Percentiles rank a stretch among this genome's conserved stretches.
These are phyloP conservation scores for Alternaria conjuncta DNA, from an alignment of 2,329 filamentous ascomycete genomes.

Conservation along the genomic window DNA sequence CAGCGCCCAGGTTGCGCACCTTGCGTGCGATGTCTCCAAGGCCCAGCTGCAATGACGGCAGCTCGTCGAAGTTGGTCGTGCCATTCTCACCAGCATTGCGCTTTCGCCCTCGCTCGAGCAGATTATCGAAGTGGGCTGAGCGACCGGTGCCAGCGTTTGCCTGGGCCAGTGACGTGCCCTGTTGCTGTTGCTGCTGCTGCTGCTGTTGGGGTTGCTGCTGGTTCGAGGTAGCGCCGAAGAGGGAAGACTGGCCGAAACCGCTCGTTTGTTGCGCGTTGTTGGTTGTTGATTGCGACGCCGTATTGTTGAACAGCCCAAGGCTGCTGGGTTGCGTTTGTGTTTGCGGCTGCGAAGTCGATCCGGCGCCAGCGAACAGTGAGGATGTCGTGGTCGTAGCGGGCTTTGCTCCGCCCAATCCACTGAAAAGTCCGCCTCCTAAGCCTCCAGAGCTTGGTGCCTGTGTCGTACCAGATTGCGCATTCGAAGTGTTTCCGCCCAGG, in stretches of 20 bases:
- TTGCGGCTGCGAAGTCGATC: constrained; percentile 33
- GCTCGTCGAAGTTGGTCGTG: constrained; percentile 68
- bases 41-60: constrained; percentile 89
- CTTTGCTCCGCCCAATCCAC: constrained; percentile 43
- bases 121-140: constrained; percentile 68
- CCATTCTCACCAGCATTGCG: constrained; percentile 72
- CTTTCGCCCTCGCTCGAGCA: constrained; percentile 69
- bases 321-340: constrained; percentile 30
- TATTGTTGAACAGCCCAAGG: constrained; percentile 31
- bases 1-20: constrained; percentile 78
- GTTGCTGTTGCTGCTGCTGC: constrained; percentile 37
- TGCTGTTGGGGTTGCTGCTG: constrained; percentile 32
- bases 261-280: constrained; percentile 40
- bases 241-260: constrained; percentile 32
- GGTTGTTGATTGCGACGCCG: constrained; percentile 37
- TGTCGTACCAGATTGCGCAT: constrained; percentile 31
- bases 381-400: constrained; percentile 40
- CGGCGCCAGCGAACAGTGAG: constrained; percentile 32
- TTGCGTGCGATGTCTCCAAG: constrained; percentile 81
- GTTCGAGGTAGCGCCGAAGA: constrained; percentile 33
- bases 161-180: constrained; percentile 42
- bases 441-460: constrained; percentile 37
- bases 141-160: constrained; percentile 47
- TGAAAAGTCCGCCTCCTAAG: constrained; percentile 43
- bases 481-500: constrained; percentile 33